Evolutionary conservation across 78 protist species (phyloP).

Genomic region (Isochrysis galbana): DNA sequence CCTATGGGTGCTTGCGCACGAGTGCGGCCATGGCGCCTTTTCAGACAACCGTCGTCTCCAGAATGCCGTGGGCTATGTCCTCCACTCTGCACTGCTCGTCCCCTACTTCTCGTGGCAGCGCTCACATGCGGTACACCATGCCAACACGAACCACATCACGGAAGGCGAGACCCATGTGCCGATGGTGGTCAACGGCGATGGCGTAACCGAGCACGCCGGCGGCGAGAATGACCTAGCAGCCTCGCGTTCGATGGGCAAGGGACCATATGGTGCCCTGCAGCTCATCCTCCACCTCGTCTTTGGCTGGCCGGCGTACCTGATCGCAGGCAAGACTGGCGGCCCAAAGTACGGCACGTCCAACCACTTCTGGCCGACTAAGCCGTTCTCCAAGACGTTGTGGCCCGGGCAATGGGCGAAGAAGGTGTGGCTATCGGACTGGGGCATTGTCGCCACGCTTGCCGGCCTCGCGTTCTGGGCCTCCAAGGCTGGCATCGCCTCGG

Average conservation of each 20-base stretch:
- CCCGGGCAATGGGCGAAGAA: neutral
- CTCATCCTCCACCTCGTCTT: conserved; percentile 19
- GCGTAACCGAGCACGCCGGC: neutral
- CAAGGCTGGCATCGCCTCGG: neutral
- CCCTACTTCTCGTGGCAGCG: conserved; percentile 59
- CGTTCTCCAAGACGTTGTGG: neutral
- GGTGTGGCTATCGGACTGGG: neutral
- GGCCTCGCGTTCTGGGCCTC: neutral
- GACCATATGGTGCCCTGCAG: neutral
- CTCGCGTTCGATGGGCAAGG: neutral
- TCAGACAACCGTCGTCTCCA: conserved; percentile 30
- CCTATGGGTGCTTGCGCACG: conserved; percentile 59
- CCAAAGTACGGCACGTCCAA: neutral
- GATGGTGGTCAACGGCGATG: neutral
- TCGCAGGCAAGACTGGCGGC: neutral
- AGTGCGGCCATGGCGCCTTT: conserved; percentile 64
- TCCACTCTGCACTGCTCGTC: conserved; percentile 52
- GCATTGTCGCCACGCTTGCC: neutral
- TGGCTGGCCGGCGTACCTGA: conserved; percentile 42
- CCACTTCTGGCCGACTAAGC: neutral
- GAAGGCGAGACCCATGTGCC: conserved; percentile 61
- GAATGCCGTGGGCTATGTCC: conserved; percentile 54
- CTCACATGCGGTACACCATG: conserved; percentile 56
- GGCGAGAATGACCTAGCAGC: neutral
- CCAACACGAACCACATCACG: conserved; percentile 43